Evolutionary conservation across 306 rosid genomes (phyloP).

Genomic region (Fagus crenata): DNA sequence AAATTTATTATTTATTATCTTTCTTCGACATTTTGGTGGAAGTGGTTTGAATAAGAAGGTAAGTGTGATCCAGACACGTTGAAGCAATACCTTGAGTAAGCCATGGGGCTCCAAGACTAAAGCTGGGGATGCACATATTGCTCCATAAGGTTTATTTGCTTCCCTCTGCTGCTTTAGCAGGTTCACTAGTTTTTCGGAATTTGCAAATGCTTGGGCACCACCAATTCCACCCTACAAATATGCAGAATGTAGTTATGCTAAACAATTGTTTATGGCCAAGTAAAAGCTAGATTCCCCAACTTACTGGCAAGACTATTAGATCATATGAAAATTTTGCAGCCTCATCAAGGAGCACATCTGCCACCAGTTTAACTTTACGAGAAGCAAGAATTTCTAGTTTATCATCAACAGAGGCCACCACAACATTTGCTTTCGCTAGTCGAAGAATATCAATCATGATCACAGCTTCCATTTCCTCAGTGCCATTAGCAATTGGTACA

Average conservation of each 20-base stretch:
- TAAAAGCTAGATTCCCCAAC: constrained; percentile 25
- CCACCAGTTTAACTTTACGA: constrained; percentile 77
- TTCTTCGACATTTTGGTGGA: not conserved
- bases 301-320: constrained; percentile 83
- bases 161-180: constrained; percentile 72
- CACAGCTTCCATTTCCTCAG: constrained; percentile 95
- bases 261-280: constrained; percentile 3
- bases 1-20: not conserved
- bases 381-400: constrained; percentile 68
- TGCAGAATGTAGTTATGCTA: constrained; percentile 22
- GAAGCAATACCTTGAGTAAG: constrained; percentile 65
- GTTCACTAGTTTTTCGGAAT: constrained; percentile 65
- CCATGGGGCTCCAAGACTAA: constrained; percentile 89
- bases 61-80: constrained; percentile 1
- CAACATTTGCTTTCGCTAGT: constrained; percentile 79
- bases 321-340: constrained; percentile 71
- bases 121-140: constrained; percentile 96
- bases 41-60: not conserved
- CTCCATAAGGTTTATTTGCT: constrained; percentile 80
- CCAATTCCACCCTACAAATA: constrained; percentile 84
- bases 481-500: constrained; percentile 82
- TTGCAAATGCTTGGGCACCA: constrained; percentile 89
- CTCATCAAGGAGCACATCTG: constrained; percentile 75
- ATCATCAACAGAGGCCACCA: constrained; percentile 82
- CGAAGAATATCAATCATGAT: constrained; percentile 76